Evolutionary conservation across 495 filamentous ascomycete species (phyloP), one percentile per base, ranked within the genome.

Genomic region (Trypethelium eluteriae): DNA sequence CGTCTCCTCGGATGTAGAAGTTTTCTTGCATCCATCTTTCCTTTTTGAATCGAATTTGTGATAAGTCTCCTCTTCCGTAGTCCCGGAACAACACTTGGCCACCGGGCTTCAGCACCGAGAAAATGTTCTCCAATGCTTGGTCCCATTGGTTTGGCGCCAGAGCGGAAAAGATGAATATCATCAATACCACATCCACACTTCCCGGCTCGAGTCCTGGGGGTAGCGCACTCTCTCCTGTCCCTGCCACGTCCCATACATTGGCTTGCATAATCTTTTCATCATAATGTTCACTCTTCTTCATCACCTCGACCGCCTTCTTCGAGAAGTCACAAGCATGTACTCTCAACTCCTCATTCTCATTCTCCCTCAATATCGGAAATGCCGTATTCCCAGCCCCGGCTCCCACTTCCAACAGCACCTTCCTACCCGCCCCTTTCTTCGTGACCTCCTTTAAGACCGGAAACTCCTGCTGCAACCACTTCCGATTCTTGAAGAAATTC

Each of bases 401-500:
- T 62, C 94, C 94, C 65, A 98, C 88, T 74, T 98, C 95, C 63
- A 98, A 81, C 44, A 98, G 79, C 16, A 83, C 83, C 64, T 82
- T 76, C 4, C 79, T 81, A 1, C 87, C 88, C 0, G 85, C 83
- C 38, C 82, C 83, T 64, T 83, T 80, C 63, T 80, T 79, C 3
- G 89, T 90, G 39, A 93, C 81, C 39, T 87, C 80, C 0, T 81
- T 83, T 14, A 98, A 79, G 2, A 96, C 79, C 0, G 94, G 94
- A 67, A 98, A 98, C 76, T 98, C 94, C 75, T 97, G 92, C 50
- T 85, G 86, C 44, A 98, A 78, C 94, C 94, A 98, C 75, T 97
- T 97, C 62, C 94, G 87, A 71, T 98, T 88, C 78, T 98, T 98
- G 87, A 98, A 98, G 80, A 98, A 98, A 74, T 97, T 96, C 64